Conservation (phyloP, 352 stramenopile species). For the Phytophthora kernoviae region DNA sequence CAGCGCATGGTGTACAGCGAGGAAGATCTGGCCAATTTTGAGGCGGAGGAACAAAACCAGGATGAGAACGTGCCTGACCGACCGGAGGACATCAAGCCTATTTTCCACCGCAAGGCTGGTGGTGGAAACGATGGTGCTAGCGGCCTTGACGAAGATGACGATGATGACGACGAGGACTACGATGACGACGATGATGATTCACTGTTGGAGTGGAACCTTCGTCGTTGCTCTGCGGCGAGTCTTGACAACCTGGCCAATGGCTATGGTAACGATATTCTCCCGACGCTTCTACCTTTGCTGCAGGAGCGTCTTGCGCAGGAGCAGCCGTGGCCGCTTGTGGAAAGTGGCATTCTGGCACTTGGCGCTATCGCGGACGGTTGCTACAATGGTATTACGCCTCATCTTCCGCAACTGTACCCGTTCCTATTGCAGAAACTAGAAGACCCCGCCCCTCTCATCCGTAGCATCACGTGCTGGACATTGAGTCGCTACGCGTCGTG, state of each 20-base stretch:
- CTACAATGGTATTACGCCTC: constrained; percentile 91
- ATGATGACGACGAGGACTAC: constrained; percentile 91
- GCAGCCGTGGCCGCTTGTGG: constrained; percentile 94
- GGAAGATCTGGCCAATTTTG: constrained; percentile 91
- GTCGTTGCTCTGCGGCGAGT: constrained; percentile 94
- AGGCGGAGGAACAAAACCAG: constrained; percentile 88
- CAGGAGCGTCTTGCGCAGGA: constrained; percentile 90
- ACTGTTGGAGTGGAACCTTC: constrained; percentile 95
- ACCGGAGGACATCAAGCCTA: constrained; percentile 90
- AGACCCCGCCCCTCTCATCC: constrained; percentile 88
- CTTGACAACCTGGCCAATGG: constrained; percentile 94
- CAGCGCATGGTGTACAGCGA: constrained; percentile 96
- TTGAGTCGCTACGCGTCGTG: constrained; percentile 92
- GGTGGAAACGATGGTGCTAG: constrained; percentile 24
- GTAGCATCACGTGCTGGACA: constrained; percentile 95
- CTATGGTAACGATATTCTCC: constrained; percentile 94
- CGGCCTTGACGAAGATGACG: constrained; percentile 67
- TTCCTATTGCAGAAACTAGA: constrained; percentile 95
- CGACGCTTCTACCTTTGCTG: constrained; percentile 90
- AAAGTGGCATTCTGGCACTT: constrained; percentile 96
- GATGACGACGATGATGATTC: constrained; percentile 92
- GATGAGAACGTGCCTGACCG: constrained; percentile 90
- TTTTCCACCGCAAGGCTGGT: constrained; percentile 75
- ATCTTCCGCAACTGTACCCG: constrained; percentile 93
- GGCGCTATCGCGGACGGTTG: constrained; percentile 95